Base-by-base conservation (phyloP, 2,329 filamentous ascomycete species). In the Ophiostoma novo-ulmi region DNA sequence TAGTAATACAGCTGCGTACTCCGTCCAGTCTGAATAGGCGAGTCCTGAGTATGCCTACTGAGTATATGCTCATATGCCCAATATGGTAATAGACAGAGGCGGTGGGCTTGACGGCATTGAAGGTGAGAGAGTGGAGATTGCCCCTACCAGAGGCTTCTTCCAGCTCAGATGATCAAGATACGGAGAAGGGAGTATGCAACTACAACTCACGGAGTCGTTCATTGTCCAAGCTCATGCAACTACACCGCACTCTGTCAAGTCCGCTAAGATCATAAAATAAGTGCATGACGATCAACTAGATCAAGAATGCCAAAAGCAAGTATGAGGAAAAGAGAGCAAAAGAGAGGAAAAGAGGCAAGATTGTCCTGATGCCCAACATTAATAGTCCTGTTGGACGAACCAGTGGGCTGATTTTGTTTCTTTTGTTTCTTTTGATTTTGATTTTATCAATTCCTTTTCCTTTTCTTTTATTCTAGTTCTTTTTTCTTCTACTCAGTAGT, bases 61-160 rank as follows among this genome's bases (percentile, higher is more conserved):
- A 31, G 31, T 31, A 31, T 31, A 31, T 31, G 31, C 31, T 31
- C 31, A 31, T 31, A 31, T 31, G 31, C 31, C 31, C 31, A 26
- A 10, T 22, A 4, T n/a, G 20, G 17, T 31, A 31, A 31, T 3
- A 31, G 11, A n/a, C 20, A 26, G 10, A 63, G 58, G 58, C 58
- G 58, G 58, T 63, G 58, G 58, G 58, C 44, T 48, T 63, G 58
- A 35, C 58, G 58, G 22, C 41, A 17, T 44, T 61, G 55, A 26
- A 63, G 58, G 58, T 63, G 55, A 61, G 55, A 10, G 35, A 61
- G 55, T 58, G 52, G 52, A 48, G 44, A 48, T n/a, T 20, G 2
- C 44, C 44, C 44, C 44, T 48, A 20, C n/a, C 38, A 39, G 38
- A 48, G 44, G 44, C 44, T 48, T 1, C 44, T n/a, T 11, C 2